Evolutionary conservation across 106 monocot genomes (phyloP), one percentile per base, ranked within the genome.

Genomic region (Dendrobium huoshanense): DNA sequence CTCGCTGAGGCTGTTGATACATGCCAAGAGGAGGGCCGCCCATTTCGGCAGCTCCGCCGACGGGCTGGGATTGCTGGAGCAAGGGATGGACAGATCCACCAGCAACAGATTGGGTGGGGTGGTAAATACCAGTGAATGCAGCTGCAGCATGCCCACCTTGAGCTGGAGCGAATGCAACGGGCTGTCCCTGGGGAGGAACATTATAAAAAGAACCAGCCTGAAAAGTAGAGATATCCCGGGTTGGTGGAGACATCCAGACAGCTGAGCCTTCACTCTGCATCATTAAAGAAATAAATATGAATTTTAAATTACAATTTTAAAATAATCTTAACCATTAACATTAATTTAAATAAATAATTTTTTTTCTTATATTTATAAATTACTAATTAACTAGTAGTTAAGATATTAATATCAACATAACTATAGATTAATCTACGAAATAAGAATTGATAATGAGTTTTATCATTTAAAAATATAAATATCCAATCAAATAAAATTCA

Each of bases 41-140:
- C 83, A 90, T 86, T 80, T 93, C 93, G 25, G 83, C 83, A 41
- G 84, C 85, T 45, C 87, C 87, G 44, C 87, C 82, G 15, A 83
- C 51, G 2, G 87, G 27, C 54, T 89, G 89, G 7, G 92, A 85
- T 49, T 83, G 89, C 80, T 89, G 92, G 41, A 89, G 86, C 47
- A 88, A 45, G 42, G 89, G 87, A 79, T 92, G 92, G 49, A 87
- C 83, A 25, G 83, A 8, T 29, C 81, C 33, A 29, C 84, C 49
- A 75, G 87, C 58, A 16, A 88, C 80, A 58, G 91, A 59, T 75
- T 87, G 95, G 13, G 81, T 44, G 8, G 95, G 88, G 72, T 91
- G 94, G 81, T 91, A 94, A 7, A 94, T 76, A 33, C 89, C 91
- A n/a, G 86, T 17, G 42, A 91, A 89, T 24, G 76, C 76, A 43